phyloP scores from a whole-genome alignment of 257 asterid genomes.

The Ajuga chamaepitys region DNA sequence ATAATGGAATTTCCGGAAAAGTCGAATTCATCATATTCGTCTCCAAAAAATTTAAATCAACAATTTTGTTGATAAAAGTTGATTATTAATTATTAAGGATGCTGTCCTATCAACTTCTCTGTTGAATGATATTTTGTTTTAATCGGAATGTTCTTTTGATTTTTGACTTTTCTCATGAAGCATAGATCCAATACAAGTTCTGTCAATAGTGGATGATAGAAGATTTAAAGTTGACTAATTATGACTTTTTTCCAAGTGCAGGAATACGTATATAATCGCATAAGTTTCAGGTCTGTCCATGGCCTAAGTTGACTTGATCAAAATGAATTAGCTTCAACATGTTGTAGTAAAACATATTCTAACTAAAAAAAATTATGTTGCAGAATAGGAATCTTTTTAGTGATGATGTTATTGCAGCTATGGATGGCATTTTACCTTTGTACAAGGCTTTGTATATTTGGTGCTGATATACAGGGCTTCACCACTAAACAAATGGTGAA shows the following conservation, averaged over 20 bases:
- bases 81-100: background rate
- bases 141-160: slow-evolving; percentile 10
- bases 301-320: slow-evolving; percentile 3
- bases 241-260: slow-evolving; percentile 26
- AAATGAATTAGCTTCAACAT: background rate
- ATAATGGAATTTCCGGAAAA: no score
- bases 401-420: slow-evolving; percentile 44
- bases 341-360: background rate
- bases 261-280: slow-evolving; percentile 90
- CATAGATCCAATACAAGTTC: slow-evolving; percentile 2
- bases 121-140: background rate
- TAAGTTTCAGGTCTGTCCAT: slow-evolving; percentile 54
- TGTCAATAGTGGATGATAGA: background rate
- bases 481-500: slow-evolving; percentile 92
- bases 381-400: background rate
- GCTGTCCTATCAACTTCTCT: no score
- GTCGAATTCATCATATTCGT: no score
- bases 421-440: slow-evolving; percentile 92
- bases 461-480: slow-evolving; percentile 78
- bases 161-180: slow-evolving; percentile 1
- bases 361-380: background rate
- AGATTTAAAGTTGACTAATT: slow-evolving; percentile 23
- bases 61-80: no score
- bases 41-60: background rate
- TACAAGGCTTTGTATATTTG: slow-evolving; percentile 89